phyloP scores from a whole-genome alignment of 441 rosid species.

The Theobroma grandiflorum region DNA sequence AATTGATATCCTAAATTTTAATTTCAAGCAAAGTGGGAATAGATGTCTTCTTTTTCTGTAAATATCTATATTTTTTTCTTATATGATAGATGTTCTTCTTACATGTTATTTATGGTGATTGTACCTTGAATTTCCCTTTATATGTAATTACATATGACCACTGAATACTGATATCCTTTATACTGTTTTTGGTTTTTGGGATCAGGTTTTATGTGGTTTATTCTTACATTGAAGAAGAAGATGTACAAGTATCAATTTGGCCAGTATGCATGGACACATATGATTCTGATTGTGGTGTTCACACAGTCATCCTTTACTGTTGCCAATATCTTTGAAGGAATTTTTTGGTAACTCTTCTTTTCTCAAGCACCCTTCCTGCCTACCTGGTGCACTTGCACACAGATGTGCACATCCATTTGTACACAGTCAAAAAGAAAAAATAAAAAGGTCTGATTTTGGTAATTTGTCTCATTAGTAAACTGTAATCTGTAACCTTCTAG shows the following conservation, averaged over 20 bases:
- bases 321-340: constrained; percentile 94
- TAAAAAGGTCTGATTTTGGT: not conserved
- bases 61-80: not conserved
- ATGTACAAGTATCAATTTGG: constrained; percentile 97
- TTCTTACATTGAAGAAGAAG: constrained; percentile 84
- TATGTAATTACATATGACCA: constrained; percentile 6
- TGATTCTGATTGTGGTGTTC: constrained; percentile 89
- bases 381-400: not conserved
- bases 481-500: not conserved
- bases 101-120: not conserved
- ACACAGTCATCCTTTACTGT: constrained; percentile 90
- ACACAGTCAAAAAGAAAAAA: not conserved
- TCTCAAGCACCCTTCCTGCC: not conserved
- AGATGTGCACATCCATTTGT: not conserved
- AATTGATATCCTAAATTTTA: not conserved
- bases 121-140: constrained; percentile 5
- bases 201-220: constrained; percentile 93
- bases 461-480: constrained; percentile 1
- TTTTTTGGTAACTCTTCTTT: constrained; percentile 67
- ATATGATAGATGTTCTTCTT: constrained; percentile 1
- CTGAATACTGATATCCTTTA: constrained; percentile 13
- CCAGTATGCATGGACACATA: constrained; percentile 98
- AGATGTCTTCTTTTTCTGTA: constrained; percentile 12
- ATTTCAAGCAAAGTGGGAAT: constrained; percentile 8
- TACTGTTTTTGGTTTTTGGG: constrained; percentile 17